Evolutionary conservation across 2,329 filamentous ascomycete genomes (phyloP).

Genomic region (Scedosporium aurantiacum): DNA sequence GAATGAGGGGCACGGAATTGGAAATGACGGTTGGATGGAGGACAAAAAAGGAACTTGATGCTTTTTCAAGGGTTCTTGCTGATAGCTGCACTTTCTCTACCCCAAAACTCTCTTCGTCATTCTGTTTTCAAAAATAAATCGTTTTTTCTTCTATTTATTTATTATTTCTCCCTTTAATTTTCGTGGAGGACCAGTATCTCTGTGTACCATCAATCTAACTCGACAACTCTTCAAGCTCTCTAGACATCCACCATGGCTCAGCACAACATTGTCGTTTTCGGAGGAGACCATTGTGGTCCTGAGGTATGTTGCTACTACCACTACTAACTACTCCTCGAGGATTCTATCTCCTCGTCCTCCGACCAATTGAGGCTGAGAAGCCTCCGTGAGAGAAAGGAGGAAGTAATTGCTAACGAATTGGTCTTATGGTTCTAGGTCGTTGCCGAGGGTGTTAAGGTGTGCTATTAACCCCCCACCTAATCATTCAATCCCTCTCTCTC

Average conservation of each 20-base stretch:
- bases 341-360: slow-evolving; percentile 4
- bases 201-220: too few species aligned
- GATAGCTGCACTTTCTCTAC: neutral
- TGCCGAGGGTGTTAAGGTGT: slow-evolving; percentile 74
- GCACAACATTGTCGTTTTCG: slow-evolving; percentile 72
- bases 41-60: neutral
- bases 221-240: too few species aligned
- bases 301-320: slow-evolving; percentile 42
- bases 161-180: neutral
- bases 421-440: slow-evolving; percentile 47
- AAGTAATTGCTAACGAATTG: neutral
- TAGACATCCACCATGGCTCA: slow-evolving; percentile 43
- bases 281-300: slow-evolving; percentile 74
- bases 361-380: neutral
- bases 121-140: too few species aligned
- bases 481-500: neutral
- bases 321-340: slow-evolving; percentile 2
- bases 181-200: neutral
- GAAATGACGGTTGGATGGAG: neutral
- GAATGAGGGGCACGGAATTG: slow-evolving; percentile 1
- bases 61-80: neutral
- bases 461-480: slow-evolving; percentile 7
- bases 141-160: neutral
- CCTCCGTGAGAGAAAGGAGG: neutral
- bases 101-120: too few species aligned